Evolutionary conservation across 2,329 filamentous ascomycete species (phyloP).

Genomic region (Hypoxylon rubiginosum): DNA sequence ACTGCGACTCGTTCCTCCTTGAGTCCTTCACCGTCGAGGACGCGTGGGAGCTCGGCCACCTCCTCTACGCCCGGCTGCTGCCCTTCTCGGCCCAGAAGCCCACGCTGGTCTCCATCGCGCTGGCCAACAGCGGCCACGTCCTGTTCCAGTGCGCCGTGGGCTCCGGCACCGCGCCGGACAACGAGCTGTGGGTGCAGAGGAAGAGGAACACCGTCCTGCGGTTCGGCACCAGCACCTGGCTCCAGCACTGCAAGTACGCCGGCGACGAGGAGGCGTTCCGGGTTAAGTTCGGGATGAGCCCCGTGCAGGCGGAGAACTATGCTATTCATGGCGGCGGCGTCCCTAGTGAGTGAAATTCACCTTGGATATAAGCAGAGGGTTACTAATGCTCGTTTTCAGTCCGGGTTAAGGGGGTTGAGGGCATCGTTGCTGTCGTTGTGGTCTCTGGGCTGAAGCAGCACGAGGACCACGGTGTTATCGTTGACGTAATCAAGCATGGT

Average conservation of each 20-base stretch:
- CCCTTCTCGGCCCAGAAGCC: slow-evolving; percentile 62
- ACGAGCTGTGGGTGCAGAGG: slow-evolving; percentile 76
- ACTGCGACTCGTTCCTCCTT: slow-evolving; percentile 60
- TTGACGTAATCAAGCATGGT: slow-evolving; percentile 73
- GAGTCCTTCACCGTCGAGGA: slow-evolving; percentile 72
- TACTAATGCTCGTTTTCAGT: slow-evolving; percentile 53
- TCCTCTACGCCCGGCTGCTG: slow-evolving; percentile 73
- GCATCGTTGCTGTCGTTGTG: slow-evolving; percentile 79
- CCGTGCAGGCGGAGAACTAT: slow-evolving; percentile 70
- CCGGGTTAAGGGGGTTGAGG: slow-evolving; percentile 79
- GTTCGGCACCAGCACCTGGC: slow-evolving; percentile 79
- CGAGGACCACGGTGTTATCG: slow-evolving; percentile 82
- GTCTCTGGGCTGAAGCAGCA: slow-evolving; percentile 82
- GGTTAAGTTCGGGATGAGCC: slow-evolving; percentile 73
- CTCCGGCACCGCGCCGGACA: slow-evolving; percentile 77
- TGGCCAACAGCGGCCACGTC: slow-evolving; percentile 69
- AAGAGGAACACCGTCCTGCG: slow-evolving; percentile 80
- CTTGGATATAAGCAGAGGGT: neutral
- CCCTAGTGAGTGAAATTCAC: slow-evolving; percentile 58
- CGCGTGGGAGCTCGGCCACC: slow-evolving; percentile 74
- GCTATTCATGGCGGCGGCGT: slow-evolving; percentile 84
- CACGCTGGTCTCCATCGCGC: slow-evolving; percentile 73
- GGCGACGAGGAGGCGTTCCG: slow-evolving; percentile 75
- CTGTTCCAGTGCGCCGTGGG: slow-evolving; percentile 79
- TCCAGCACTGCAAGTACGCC: slow-evolving; percentile 75